A percentile compares a stretch with the other conserved stretches of the same genome.
phyloP scores from a whole-genome alignment of 2,329 filamentous ascomycete genomes.

The Talaromyces rugulosus region DNA sequence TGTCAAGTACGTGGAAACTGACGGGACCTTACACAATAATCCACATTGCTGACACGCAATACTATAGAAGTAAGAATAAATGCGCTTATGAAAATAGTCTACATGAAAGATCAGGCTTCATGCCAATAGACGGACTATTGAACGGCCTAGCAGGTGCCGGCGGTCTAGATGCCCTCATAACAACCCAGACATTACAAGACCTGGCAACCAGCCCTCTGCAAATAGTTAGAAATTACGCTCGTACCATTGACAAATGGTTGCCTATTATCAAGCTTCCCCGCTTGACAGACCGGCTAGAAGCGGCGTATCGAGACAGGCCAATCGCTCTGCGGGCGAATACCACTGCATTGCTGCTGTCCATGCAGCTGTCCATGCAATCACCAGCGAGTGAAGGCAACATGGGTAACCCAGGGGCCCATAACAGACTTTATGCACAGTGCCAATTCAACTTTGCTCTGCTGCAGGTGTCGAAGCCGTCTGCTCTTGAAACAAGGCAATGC shows the following conservation, averaged over 20 bases:
- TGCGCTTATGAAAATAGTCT: neutral
- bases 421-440: neutral
- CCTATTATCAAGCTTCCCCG: neutral
- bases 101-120: neutral
- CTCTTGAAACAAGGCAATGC: conserved; percentile 2
- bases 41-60: neutral
- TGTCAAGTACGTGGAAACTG: neutral
- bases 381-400: neutral
- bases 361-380: conserved; percentile 4
- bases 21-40: neutral
- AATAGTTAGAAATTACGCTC: neutral
- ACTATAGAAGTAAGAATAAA: neutral
- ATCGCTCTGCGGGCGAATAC: neutral
- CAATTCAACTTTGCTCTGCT: neutral
- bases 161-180: neutral
- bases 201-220: neutral
- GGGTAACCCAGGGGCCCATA: neutral
- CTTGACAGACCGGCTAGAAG: neutral
- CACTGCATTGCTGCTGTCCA: conserved; percentile 2
- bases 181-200: neutral
- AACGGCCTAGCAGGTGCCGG: neutral
- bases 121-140: neutral
- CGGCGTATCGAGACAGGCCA: neutral
- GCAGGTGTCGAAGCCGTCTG: neutral
- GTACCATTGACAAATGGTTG: conserved; percentile 2